Evolutionary conservation across 2,329 filamentous ascomycete genomes (phyloP).

Genomic region (Diaporthe humulicola): DNA sequence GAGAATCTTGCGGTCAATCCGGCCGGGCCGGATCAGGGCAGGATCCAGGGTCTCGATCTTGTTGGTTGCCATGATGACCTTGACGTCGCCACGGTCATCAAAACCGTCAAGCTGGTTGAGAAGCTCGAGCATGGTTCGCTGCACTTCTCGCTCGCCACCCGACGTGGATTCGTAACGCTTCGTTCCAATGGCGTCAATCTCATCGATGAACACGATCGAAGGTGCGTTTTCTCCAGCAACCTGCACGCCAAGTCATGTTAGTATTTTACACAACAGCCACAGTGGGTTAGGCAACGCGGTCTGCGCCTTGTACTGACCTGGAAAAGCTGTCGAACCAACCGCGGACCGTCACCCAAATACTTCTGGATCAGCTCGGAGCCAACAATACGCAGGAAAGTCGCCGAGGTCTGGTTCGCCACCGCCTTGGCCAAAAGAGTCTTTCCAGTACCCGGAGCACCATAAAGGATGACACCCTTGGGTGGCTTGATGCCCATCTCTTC

Average conservation of each 20-base stretch:
- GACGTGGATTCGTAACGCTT: constrained; percentile 99
- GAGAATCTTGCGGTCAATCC: constrained; percentile 97
- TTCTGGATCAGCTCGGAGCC: constrained; percentile 98
- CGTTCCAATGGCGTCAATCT: constrained; percentile 98
- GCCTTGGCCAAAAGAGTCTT: constrained; percentile 97
- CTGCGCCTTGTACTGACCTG: constrained; percentile 64
- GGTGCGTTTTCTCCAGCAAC: constrained; percentile 96
- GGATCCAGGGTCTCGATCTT: constrained; percentile 99
- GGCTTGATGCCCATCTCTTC: constrained; percentile 99
- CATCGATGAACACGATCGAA: constrained; percentile 98
- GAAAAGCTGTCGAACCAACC: constrained; percentile 95
- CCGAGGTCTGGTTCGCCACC: constrained; percentile 98
- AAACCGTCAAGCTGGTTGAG: constrained; percentile 99
- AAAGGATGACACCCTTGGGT: constrained; percentile 98
- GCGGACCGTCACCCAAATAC: constrained; percentile 95
- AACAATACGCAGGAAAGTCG: constrained; percentile 96
- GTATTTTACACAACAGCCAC: neutral
- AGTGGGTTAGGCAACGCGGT: neutral
- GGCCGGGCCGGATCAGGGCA: constrained; percentile 93
- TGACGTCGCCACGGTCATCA: constrained; percentile 98
- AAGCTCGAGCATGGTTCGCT: constrained; percentile 98
- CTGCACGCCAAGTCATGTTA: constrained; percentile 51
- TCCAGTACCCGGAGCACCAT: constrained; percentile 95
- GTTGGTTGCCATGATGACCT: constrained; percentile 99
- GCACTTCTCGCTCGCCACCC: constrained; percentile 95